A percentile compares a stretch with the other conserved stretches of the same genome.
These are phyloP conservation scores for Zymoseptoria crescenta DNA, from an alignment of 2,329 filamentous ascomycete genomes.

Conservation along the genomic window DNA sequence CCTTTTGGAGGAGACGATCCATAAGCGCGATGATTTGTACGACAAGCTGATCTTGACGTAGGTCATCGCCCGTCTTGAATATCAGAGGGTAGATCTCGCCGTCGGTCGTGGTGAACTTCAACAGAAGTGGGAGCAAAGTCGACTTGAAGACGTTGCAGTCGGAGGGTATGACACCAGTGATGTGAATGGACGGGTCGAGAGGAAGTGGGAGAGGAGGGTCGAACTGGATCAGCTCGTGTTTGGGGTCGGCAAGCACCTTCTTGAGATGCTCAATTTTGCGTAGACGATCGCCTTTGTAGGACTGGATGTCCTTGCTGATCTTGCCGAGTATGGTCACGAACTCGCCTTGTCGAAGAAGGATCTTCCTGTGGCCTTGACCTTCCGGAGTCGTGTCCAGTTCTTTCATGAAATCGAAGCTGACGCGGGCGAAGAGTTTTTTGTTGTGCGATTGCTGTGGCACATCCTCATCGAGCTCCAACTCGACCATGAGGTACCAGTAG, in stretches of 20 bases:
- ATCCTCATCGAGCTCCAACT: constrained; percentile 65
- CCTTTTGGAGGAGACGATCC: constrained; percentile 90
- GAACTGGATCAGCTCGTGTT: constrained; percentile 77
- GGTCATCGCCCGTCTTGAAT: constrained; percentile 86
- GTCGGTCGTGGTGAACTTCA: constrained; percentile 75
- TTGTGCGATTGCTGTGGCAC: constrained; percentile 59
- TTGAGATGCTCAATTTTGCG: constrained; percentile 80
- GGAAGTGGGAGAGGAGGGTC: constrained; percentile 83
- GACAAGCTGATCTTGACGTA: constrained; percentile 93
- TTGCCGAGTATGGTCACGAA: constrained; percentile 79
- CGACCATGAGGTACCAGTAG: constrained; percentile 98
- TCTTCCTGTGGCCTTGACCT: constrained; percentile 66
- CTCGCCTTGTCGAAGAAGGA: constrained; percentile 78
- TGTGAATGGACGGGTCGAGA: constrained; percentile 72
- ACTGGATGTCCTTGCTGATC: constrained; percentile 80
- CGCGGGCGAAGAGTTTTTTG: constrained; percentile 79
- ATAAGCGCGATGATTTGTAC: constrained; percentile 97
- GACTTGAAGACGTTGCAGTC: constrained; percentile 94
- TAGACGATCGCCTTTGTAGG: constrained; percentile 66
- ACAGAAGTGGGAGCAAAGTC: constrained; percentile 79
- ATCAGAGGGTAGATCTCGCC: constrained; percentile 81
- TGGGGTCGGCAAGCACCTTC: constrained; percentile 74
- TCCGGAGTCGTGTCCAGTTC: constrained; percentile 66
- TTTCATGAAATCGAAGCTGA: constrained; percentile 93
- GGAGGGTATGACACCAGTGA: constrained; percentile 73